These are phyloP conservation scores for Cylindrodendrum hubeiense DNA, from an alignment of 2,329 filamentous ascomycete genomes.

Conservation along the genomic window DNA sequence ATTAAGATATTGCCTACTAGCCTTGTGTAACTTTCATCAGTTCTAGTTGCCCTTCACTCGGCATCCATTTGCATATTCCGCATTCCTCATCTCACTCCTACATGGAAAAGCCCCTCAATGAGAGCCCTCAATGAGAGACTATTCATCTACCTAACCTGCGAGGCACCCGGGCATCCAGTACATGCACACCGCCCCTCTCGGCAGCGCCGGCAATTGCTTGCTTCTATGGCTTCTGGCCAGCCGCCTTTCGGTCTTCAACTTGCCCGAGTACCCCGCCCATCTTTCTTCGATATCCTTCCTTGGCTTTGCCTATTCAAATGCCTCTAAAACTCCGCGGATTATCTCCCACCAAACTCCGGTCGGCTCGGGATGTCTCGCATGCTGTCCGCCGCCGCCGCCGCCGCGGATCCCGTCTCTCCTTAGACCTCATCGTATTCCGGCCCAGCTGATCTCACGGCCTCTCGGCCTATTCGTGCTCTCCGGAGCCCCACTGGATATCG, in stretches of 20 bases:
- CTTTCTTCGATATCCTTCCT: constrained; percentile 9
- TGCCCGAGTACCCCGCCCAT: not conserved
- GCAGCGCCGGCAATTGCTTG: constrained; percentile 22
- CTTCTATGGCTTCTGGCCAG: constrained; percentile 9
- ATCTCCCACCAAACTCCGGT: constrained; percentile 16
- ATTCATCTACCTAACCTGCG: constrained; percentile 3
- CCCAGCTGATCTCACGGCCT: not conserved
- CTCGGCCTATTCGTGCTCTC: constrained; percentile 12
- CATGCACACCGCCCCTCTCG: constrained; percentile 7
- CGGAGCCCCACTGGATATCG: constrained; percentile 5
- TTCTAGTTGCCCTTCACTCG: not conserved
- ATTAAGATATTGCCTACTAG: not conserved
- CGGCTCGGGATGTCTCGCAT: constrained; percentile 3
- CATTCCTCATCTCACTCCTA: not conserved
- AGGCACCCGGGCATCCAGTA: not conserved
- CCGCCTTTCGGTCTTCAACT: not conserved
- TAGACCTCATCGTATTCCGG: not conserved
- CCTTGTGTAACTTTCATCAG: not conserved
- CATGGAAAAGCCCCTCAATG: not conserved
- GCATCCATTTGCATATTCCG: not conserved
- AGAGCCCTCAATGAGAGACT: no score
- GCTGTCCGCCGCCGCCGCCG: not conserved
- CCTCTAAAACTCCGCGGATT: constrained; percentile 11
- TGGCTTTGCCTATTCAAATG: constrained; percentile 20
- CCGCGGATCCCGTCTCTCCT: not conserved